phyloP scores from a whole-genome alignment of 73 alveolate species.

The Stentor coeruleus region DNA sequence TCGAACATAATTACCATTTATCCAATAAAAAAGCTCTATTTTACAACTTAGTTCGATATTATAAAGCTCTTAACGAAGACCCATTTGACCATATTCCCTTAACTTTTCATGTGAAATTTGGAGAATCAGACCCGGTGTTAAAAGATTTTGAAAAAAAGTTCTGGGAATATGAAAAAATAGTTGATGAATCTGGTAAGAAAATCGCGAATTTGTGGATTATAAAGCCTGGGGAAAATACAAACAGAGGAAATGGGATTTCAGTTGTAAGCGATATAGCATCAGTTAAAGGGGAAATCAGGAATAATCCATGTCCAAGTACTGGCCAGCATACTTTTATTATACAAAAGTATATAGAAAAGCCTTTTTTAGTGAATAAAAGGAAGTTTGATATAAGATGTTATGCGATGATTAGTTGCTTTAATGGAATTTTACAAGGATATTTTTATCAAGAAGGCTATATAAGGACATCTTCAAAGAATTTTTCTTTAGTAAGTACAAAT shows the following conservation, averaged over 20 bases:
- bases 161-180: slow-evolving; percentile 17
- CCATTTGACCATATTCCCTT: slow-evolving; percentile 5
- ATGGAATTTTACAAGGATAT: slow-evolving; percentile 46
- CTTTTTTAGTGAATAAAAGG: slow-evolving; percentile 55
- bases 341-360: slow-evolving; percentile 63
- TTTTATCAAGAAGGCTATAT: slow-evolving; percentile 74
- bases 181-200: slow-evolving; percentile 30
- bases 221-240: slow-evolving; percentile 55
- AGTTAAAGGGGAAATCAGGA: slow-evolving; percentile 26
- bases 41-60: slow-evolving; percentile 65
- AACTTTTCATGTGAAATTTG: slow-evolving; percentile 25
- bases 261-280: slow-evolving; percentile 10
- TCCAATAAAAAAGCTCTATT: slow-evolving; percentile 33
- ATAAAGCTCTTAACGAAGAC: slow-evolving; percentile 45
- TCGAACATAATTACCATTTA: slow-evolving; percentile 20
- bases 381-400: slow-evolving; percentile 72
- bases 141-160: slow-evolving; percentile 24
- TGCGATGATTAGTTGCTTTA: slow-evolving; percentile 49
- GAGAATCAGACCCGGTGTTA: slow-evolving; percentile 4
- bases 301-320: slow-evolving; percentile 39
- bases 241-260: slow-evolving; percentile 52
- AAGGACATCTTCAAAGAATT: slow-evolving; percentile 60
- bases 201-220: slow-evolving; percentile 57
- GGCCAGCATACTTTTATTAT: too few relatives aligned
- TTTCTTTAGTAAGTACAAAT: slow-evolving; percentile 34